These are phyloP conservation scores for Pyrenophora graminea DNA, from an alignment of 2,329 filamentous ascomycete genomes.

Conservation along the genomic window DNA sequence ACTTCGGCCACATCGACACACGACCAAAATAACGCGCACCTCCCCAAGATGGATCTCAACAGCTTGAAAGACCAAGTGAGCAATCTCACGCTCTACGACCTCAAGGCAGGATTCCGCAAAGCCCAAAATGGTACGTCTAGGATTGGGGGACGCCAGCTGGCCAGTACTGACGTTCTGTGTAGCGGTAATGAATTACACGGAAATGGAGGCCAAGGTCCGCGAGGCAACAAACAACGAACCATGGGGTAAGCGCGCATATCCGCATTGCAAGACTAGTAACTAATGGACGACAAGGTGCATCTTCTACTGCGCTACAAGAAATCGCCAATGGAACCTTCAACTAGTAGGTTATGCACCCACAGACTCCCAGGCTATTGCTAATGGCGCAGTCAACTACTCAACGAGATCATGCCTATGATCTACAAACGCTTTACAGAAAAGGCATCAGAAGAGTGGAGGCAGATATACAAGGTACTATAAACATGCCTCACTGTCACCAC, in stretches of 20 bases:
- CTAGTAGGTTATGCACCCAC: slow-evolving; percentile 67
- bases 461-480: slow-evolving; percentile 86
- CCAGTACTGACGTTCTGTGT: slow-evolving; percentile 33
- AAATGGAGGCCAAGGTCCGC: slow-evolving; percentile 72
- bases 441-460: slow-evolving; percentile 95
- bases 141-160: slow-evolving; percentile 18
- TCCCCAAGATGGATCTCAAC: slow-evolving; percentile 76
- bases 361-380: slow-evolving; percentile 14
- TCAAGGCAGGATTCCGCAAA: slow-evolving; percentile 93
- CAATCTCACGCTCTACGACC: slow-evolving; percentile 90
- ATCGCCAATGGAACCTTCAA: slow-evolving; percentile 98
- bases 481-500: neutral
- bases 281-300: slow-evolving; percentile 59
- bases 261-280: neutral
- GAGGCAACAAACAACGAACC: slow-evolving; percentile 99
- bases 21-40: slow-evolving; percentile 6
- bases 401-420: slow-evolving; percentile 99
- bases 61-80: slow-evolving; percentile 83
- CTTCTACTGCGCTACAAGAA: slow-evolving; percentile 90
- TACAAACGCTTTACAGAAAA: slow-evolving; percentile 99
- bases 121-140: slow-evolving; percentile 83
- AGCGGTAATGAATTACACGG: slow-evolving; percentile 98
- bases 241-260: slow-evolving; percentile 77
- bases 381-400: slow-evolving; percentile 78
- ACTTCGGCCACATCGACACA: slow-evolving; percentile 5